These are phyloP conservation scores for Tetrahymena thermophila DNA, from an alignment of 73 alveolate species.

Conservation along the genomic window DNA sequence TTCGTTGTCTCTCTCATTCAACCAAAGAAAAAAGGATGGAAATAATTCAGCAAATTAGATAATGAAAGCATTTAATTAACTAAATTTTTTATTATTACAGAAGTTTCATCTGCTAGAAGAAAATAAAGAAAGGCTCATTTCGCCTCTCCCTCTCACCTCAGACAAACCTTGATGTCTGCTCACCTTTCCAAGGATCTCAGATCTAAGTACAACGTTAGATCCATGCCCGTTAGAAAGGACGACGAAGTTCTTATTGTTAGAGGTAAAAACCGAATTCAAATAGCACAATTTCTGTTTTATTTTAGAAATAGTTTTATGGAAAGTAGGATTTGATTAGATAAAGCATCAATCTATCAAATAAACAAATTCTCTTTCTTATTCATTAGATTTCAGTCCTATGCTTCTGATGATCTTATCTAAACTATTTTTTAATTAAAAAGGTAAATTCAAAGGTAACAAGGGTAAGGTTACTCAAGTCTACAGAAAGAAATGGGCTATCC, in stretches of 20 bases:
- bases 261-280: conserved; percentile 17
- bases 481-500: conserved; percentile 90
- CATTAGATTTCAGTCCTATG: background rate
- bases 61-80: background rate
- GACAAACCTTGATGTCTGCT: conserved; percentile 85
- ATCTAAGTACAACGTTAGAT: conserved; percentile 75
- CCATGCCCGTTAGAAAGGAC: conserved; percentile 92
- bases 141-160: conserved; percentile 85
- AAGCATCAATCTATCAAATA: no score
- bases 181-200: conserved; percentile 80
- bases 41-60: background rate
- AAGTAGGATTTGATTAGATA: background rate
- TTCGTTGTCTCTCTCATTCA: background rate
- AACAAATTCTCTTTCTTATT: background rate
- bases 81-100: background rate
- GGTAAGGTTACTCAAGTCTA: conserved; percentile 90
- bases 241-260: conserved; percentile 72
- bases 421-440: conserved; percentile 51
- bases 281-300: background rate
- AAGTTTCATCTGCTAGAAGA: conserved; percentile 81
- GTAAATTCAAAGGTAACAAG: conserved; percentile 70
- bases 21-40: background rate
- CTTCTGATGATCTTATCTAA: background rate
- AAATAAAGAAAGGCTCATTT: conserved; percentile 84
- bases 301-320: background rate